phyloP scores from a whole-genome alignment of 108 stramenopile genomes.

The Aureococcus anophagefferens region DNA sequence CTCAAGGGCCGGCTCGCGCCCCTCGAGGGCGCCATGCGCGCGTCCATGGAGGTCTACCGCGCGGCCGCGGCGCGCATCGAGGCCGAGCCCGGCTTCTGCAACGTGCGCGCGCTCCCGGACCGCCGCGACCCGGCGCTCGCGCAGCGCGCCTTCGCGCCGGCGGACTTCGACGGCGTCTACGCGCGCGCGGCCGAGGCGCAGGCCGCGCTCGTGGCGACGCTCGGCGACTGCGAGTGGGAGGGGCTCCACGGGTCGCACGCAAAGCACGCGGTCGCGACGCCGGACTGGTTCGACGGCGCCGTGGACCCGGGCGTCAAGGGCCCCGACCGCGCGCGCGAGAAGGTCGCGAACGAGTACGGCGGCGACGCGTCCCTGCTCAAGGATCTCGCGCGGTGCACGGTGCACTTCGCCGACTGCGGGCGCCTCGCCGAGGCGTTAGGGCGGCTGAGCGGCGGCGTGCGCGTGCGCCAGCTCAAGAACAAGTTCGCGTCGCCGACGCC shows the following conservation, averaged over 20 bases:
- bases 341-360: background rate
- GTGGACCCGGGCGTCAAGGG: background rate
- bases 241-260: too few species aligned
- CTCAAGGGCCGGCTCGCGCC: too few species aligned
- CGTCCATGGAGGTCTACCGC: too few species aligned
- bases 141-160: background rate
- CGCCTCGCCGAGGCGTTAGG: background rate
- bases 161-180: background rate
- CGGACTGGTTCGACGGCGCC: too few species aligned
- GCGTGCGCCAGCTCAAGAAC: background rate
- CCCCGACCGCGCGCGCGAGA: background rate
- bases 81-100: too few species aligned
- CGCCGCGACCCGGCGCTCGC: too few species aligned
- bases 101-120: too few species aligned
- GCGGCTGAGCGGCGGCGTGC: background rate
- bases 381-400: background rate
- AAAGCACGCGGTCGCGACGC: too few species aligned
- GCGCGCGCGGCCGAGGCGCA: background rate
- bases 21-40: too few species aligned
- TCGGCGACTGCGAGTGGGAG: too few species aligned
- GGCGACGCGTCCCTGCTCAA: background rate
- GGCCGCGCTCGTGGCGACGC: too few species aligned
- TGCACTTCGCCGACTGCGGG: background rate
- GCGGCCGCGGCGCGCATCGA: too few species aligned
- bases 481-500: background rate